These are phyloP conservation scores for Gentiana macrophylla DNA, from an alignment of 257 asterid species.

Conservation along the genomic window DNA sequence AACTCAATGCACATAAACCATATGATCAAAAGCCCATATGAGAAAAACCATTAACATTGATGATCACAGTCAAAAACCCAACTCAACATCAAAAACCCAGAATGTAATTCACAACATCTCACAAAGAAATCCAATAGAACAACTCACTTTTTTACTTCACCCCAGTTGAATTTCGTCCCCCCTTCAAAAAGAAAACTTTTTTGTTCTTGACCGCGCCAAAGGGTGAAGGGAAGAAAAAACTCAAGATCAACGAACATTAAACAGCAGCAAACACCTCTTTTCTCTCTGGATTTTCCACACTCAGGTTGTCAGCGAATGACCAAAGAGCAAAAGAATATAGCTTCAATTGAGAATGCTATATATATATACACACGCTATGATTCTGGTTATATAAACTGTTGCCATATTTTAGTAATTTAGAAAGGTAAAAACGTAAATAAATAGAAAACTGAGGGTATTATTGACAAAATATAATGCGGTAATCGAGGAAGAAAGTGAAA, in stretches of 20 bases:
- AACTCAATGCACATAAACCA: neutral
- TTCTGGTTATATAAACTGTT: neutral
- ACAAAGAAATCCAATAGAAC: neutral
- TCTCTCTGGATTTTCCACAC: too few relatives aligned
- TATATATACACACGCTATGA: neutral
- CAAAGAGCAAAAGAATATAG: slow-evolving; percentile 1
- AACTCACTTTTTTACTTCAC: neutral
- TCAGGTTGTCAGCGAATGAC: neutral
- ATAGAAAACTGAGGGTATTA: slow-evolving; percentile 8
- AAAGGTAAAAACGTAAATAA: slow-evolving; percentile 20
- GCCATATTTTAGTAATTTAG: neutral
- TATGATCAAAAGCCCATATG: too few relatives aligned
- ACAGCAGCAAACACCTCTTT: too few relatives aligned
- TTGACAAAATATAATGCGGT: slow-evolving; percentile 6
- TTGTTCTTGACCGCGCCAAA: neutral
- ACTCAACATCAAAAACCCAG: neutral
- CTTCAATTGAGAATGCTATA: slow-evolving; percentile 19
- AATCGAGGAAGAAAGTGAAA: slow-evolving; percentile 1
- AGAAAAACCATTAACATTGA: slow-evolving; percentile 1
- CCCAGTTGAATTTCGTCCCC: too few relatives aligned
- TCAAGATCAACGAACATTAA: neutral
- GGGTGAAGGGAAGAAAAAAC: neutral
- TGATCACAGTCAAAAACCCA: neutral
- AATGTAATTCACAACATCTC: neutral
- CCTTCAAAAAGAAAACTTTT: too few relatives aligned